A percentile compares a stretch with the other conserved stretches of the same genome.
phyloP scores from a whole-genome alignment of 2,329 filamentous ascomycete species.

The Geoglossum cookeanum region DNA sequence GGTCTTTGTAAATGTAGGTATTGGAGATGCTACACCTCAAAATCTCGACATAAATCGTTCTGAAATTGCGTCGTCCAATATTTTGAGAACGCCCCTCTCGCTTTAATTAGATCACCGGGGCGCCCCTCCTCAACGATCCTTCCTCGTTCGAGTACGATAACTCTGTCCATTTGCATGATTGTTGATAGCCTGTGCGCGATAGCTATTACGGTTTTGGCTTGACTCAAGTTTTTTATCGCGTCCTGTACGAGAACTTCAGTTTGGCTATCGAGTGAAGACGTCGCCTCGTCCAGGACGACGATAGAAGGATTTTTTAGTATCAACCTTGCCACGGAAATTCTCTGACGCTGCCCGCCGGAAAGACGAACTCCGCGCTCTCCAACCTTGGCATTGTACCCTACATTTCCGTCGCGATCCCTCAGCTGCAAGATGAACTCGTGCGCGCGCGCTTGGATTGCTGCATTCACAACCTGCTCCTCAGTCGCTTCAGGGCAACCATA shows the following conservation, averaged over 20 bases:
- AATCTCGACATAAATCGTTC: too few species aligned
- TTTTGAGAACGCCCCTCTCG: not conserved
- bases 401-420: too few species aligned
- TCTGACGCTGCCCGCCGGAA: not conserved
- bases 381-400: too few species aligned
- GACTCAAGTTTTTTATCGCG: not conserved
- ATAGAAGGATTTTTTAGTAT: slow-evolving; percentile 17
- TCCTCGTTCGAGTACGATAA: slow-evolving; percentile 23
- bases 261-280: not conserved
- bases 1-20: too few species aligned
- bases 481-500: too few species aligned
- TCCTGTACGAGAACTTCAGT: slow-evolving; percentile 1
- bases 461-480: too few species aligned
- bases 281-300: slow-evolving; percentile 4
- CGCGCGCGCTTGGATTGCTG: too few species aligned
- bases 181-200: slow-evolving; percentile 24
- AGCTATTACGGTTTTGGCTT: slow-evolving; percentile 21
- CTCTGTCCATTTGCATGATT: slow-evolving; percentile 19
- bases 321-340: slow-evolving; percentile 13
- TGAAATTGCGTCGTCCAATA: too few species aligned
- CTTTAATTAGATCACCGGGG: slow-evolving; percentile 19
- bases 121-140: slow-evolving; percentile 20
- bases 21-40: too few species aligned
- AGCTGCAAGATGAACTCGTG: too few species aligned
- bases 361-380: too few species aligned